Base-by-base conservation (phyloP, 179 eudicot species). In the Heliamphora pulchella region DNA sequence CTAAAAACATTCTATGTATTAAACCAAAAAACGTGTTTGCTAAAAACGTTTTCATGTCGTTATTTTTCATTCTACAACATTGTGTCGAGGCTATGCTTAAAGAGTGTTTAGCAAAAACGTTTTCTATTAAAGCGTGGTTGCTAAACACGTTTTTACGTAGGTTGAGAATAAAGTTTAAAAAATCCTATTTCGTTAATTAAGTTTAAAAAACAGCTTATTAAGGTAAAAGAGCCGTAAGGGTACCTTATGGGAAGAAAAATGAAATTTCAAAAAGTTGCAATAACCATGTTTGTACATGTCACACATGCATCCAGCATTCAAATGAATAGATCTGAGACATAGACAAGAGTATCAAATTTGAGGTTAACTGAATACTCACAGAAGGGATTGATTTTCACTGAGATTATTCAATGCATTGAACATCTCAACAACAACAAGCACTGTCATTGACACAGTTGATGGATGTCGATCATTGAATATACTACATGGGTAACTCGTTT, bases 401-500 rank as follows among this genome's bases (percentile, higher is more conserved):
- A 96, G 97, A 85, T 96, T 94, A 86, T 96, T 96, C 54, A 96
- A 81, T 9, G 99, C 99, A 83, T 96, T 96, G 90, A 96, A 96
- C 99, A 96, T 96, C 93, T 96, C 98, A 20, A 96, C 99, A 79
- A 96, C 98, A 84, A 96, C 98, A 79, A 96, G 97, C 67, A 96
- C 99, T 44, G 99, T 94, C 99, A 96, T 96, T 79, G 99, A 82
- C 81, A 96, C 98, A 74, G 99, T 96, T 72, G 99, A 94, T 71
- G 99, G 99, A 82, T 94, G 99, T 62, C 93, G 93, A 80, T 96
- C 99, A 81, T 86, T 90, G 79, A 96, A 96, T 63, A 96, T 82
- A 68, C 87, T 88, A 84, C 99, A 96, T 47, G 98, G 89, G 80
- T 94, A 96, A 73, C 63, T 85, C 18, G 98, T 92, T 81, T 92